These are phyloP conservation scores for Hypoxylon sp. DNA, from an alignment of 2,329 filamentous ascomycete genomes.

Conservation along the genomic window DNA sequence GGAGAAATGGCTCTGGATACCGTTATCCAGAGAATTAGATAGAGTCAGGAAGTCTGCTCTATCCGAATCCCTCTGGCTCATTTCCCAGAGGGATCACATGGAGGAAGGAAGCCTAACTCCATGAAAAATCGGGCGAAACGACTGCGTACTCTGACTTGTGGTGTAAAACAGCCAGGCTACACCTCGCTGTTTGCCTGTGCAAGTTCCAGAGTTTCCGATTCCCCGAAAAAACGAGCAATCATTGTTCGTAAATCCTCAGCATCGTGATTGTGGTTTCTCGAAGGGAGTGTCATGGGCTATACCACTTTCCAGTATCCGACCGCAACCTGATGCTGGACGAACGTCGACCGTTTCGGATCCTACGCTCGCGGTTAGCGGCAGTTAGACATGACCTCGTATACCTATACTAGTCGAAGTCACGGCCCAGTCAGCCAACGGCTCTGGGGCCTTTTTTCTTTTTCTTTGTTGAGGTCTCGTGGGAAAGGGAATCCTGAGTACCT, in stretches of 20 bases:
- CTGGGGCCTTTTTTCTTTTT: conserved; percentile 31
- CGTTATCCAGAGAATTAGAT: conserved; percentile 15
- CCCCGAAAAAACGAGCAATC: conserved; percentile 22
- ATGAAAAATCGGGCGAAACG: conserved; percentile 11
- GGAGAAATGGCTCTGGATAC: conserved; percentile 20
- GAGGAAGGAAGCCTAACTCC: conserved; percentile 26
- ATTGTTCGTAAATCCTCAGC: conserved; percentile 22
- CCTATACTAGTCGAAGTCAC: conserved; percentile 23
- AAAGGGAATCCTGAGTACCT: conserved; percentile 34
- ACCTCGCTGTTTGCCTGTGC: conserved; percentile 20
- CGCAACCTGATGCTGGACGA: conserved; percentile 13
- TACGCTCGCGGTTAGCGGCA: conserved; percentile 13
- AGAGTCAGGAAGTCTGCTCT: conserved; percentile 17
- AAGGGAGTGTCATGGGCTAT: conserved; percentile 12
- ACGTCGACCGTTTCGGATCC: conserved; percentile 15
- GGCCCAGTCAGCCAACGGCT: conserved; percentile 15
- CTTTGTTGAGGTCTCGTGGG: conserved; percentile 31
- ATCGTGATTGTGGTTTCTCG: conserved; percentile 21
- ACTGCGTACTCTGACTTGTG: conserved; percentile 14
- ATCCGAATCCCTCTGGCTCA: conserved; percentile 4
- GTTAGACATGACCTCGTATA: conserved; percentile 24
- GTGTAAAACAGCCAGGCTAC: conserved; percentile 29
- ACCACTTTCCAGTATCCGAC: conserved; percentile 20
- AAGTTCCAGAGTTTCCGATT: conserved; percentile 18
- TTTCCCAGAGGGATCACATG: conserved; percentile 6